Base-by-base conservation (phyloP, 116 monocot genomes). In the Thalassia testudinum region DNA sequence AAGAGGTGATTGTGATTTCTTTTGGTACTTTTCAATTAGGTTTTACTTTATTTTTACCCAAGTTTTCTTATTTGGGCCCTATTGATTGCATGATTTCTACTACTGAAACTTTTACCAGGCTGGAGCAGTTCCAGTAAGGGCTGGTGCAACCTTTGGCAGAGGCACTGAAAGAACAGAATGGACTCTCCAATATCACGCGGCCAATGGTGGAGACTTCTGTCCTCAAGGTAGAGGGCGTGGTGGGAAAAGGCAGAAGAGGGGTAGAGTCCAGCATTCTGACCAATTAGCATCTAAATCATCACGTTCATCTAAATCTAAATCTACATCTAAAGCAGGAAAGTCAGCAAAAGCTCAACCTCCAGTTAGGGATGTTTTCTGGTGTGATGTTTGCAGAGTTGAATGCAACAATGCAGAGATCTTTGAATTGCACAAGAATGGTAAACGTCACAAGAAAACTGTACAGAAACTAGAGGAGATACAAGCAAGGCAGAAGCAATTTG, bases 401-500 rank as follows among this genome's bases (percentile, higher is more conserved):
- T 86, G 85, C 49, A 86, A 80, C 71, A 86, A 68, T 34, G 48
- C 68, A 34, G 77, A 80, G 53, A 74, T 80, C 26, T 71, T 86
- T 45, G 74, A 77, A 62, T 74, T 77, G 60, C 85, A 86, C 62
- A 74, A 72, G 68, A 80, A 71, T 57, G 85, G 85, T 1, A 86
- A 86, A 62, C 58, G 73, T 11, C 85, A 86, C 37, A 86, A 74
- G 66, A 73, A 55, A 55, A 86, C 80, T n/a, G 67, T 77, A 11
- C 70, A 73, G 59, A 76, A 13, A 16, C 20, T 30, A 14, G 28
- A 60, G 29, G 60, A 37, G 23, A 49, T 61, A 7, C 11, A 50
- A 18, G 50, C 61, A 34, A 18, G 21, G 24, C 37, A 61, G 37
- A 61, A 50, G 16, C 29, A 49, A 20, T 23, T 50, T 12, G 50